phyloP scores from a whole-genome alignment of 257 asterid species.

The Solanum raphanifolium region DNA sequence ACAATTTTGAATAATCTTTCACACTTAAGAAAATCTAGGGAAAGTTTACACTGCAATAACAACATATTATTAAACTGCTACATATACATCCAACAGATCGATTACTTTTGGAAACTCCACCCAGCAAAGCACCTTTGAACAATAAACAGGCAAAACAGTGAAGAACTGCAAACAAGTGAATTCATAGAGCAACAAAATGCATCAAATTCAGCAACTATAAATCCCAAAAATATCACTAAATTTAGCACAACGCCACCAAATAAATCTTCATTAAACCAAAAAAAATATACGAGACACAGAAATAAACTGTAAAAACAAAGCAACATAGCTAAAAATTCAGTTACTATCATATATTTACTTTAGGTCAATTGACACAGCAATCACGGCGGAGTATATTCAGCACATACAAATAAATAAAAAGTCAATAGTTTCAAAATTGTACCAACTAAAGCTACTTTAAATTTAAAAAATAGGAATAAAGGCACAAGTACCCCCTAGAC shows the following conservation, averaged over 20 bases:
- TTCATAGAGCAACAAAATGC: background rate
- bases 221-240: background rate
- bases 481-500: too few species aligned
- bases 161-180: background rate
- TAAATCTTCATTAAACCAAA: background rate
- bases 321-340: background rate
- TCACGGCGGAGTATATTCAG: background rate
- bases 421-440: too few species aligned
- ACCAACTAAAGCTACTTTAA: too few species aligned
- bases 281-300: background rate
- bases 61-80: background rate
- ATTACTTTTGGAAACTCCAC: background rate
- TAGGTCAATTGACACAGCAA: background rate
- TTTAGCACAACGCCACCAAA: background rate
- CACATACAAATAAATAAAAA: background rate
- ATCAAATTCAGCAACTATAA: background rate
- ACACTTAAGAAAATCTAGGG: background rate
- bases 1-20: background rate
- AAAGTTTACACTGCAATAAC: background rate
- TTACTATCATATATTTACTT: background rate
- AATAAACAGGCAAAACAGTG: background rate
- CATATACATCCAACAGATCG: background rate
- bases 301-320: background rate
- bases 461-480: too few species aligned
- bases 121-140: background rate